Percentiles rank a stretch among this genome's conserved stretches.
These are phyloP conservation scores for Claviceps pazoutovae DNA, from an alignment of 2,329 filamentous ascomycete genomes.

Conservation along the genomic window DNA sequence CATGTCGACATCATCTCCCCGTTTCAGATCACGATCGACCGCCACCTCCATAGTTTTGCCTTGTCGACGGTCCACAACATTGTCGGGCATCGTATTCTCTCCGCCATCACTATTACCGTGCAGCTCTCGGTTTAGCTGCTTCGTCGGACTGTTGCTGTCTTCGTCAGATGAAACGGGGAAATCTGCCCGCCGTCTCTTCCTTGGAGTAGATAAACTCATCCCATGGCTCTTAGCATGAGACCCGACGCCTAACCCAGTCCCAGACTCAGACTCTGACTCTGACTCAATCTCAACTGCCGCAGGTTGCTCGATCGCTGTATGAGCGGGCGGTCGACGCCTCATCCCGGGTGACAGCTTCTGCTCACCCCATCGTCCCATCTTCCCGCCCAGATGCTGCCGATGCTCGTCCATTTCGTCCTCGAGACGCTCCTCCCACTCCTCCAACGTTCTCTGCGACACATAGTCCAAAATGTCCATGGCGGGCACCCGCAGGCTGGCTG, in stretches of 20 bases:
- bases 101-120: constrained; percentile 4
- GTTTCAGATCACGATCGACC: constrained; percentile 1
- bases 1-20: too few relatives aligned
- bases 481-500: constrained; percentile 32
- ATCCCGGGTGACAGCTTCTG: constrained; percentile 6
- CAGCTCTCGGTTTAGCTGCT: constrained; percentile 15
- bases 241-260: neutral
- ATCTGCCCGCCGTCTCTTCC: constrained; percentile 17
- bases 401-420: constrained; percentile 30
- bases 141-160: constrained; percentile 14
- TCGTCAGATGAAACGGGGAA: constrained; percentile 19
- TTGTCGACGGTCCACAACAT: neutral
- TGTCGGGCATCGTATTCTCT: neutral
- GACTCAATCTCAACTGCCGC: constrained; percentile 15
- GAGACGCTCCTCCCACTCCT: constrained; percentile 40
- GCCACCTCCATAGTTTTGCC: neutral
- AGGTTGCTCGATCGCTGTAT: constrained; percentile 12
- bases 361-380: constrained; percentile 8
- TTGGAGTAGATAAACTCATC: constrained; percentile 23
- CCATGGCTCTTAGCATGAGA: constrained; percentile 15
- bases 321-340: constrained; percentile 17
- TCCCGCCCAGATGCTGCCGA: constrained; percentile 14
- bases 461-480: constrained; percentile 39
- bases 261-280: constrained; percentile 1
- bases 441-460: constrained; percentile 40